Base-by-base conservation (phyloP, 2,329 filamentous ascomycete species). In the Penicillium sp. region DNA sequence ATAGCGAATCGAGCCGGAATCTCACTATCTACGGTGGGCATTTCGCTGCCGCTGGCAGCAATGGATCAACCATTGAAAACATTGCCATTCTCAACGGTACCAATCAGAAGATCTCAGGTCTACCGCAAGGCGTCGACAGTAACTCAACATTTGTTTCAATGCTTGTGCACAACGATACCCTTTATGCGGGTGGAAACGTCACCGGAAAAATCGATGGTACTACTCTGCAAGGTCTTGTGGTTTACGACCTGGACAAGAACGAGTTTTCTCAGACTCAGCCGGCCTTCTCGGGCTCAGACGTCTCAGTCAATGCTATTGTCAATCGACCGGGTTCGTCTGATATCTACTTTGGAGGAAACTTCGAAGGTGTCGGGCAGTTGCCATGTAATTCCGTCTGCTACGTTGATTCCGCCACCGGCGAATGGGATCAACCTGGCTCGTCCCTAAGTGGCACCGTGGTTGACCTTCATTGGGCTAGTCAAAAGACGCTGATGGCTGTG, bases 11-110 rank as follows among this genome's bases (percentile, higher is more conserved):
- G 54, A 75, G 74, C 51, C 78, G 81, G 55, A 96, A 96, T 67
- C 77, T 94, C 49, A 97, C 93, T 0, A 80, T 97, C 34, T 76
- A 97, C 26, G 93, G 84, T 43, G 93, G 93, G 1, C 88, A 89
- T 61, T 98, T 98, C 65, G 79, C 80, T 7, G 83, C 87, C 1
- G 80, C 75, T 28, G 80, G 79, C 13, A 78, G 77, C 7, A 80
- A 90, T 57, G 87, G 83, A 21, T 82, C 84, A 3, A 76, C 77
- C 5, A 77, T 96, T 53, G 77, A 88, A 57, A 97, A 96, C 61
- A 73, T 98, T 15, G 75, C 85, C 33, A 80, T 98, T 56, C 81
- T 97, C 53, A 87, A 96, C 66, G 84, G 84, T 38, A 79, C 81
- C n/a, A 75, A 87, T 53, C 75, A 85, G 58, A 73, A 75, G 3